Evolutionary conservation across 1,284 basidiomycete species (phyloP), one percentile per base, ranked within the genome.

Genomic region (Heterobasidion irregulare): DNA sequence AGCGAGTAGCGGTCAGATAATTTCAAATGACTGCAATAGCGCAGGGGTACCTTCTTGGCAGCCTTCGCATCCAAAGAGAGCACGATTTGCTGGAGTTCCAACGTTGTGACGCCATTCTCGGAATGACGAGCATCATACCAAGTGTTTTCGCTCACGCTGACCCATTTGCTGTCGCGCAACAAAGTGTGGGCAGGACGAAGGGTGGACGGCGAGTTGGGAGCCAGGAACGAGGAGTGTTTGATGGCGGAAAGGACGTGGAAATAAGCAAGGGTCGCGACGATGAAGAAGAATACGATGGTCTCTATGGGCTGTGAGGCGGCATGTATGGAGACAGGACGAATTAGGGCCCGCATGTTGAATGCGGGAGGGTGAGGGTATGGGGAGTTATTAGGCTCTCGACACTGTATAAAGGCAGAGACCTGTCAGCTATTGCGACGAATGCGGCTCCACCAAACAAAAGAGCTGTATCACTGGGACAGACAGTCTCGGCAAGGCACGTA

Each of bases 21-120:
- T 10, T n/a, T 26, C 47, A 6, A 16, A 34, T n/a, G 8, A 52
- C 5, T 34, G 6, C 3, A 18, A 26, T 7, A 9, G 13, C 3
- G 6, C 12, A 8, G 9, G 56, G 61, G 45, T 36, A 52, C 61
- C 55, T 56, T 52, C 49, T 58, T 60, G 15, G 59, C 47, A 32
- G 52, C 55, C 43, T 54, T 56, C 6, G 52, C 18, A 56, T 81
- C 79, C 18, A 80, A 69, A 9, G 76, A 72, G 62, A 89, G 80
- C 15, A 84, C 68, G 36, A 90, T 64, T 61, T 86, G 84, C 66
- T 86, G 83, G 35, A 89, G 64, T 61, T 88, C 86, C 36, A 87
- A 60, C 6, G 72, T 70, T 13, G 70, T 62, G n/a, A 69, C 63
- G 19, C 63, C 67, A 56, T 63, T 26, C 26, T 26, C 26, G 26